A percentile compares a stretch with the other conserved stretches of the same genome.
These are phyloP conservation scores for Hericium coralloides DNA, from an alignment of 768 basidiomycete species.

Conservation along the genomic window DNA sequence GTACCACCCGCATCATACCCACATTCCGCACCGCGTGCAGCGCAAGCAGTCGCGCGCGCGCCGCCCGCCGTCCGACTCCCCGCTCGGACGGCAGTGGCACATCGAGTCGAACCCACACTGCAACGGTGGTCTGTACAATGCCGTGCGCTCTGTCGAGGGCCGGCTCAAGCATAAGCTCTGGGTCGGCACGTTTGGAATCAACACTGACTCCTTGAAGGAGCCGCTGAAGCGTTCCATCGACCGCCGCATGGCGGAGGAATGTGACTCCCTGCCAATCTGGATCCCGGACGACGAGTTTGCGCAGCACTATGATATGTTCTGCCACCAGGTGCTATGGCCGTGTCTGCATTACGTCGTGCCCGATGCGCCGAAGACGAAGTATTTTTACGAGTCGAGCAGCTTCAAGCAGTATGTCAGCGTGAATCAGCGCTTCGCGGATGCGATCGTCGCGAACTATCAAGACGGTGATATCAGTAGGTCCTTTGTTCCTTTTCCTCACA, in stretches of 20 bases:
- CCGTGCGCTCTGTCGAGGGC: conserved; percentile 52
- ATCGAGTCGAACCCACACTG: conserved; percentile 59
- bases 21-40: conserved; percentile 31
- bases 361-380: conserved; percentile 78
- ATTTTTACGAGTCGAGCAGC: conserved; percentile 67
- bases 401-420: conserved; percentile 85
- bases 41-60: conserved; percentile 47
- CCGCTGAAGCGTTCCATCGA: conserved; percentile 50
- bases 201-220: conserved; percentile 56
- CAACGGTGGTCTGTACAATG: conserved; percentile 82
- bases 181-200: conserved; percentile 69
- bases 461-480: conserved; percentile 75
- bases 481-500: neutral
- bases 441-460: conserved; percentile 69
- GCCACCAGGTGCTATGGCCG: conserved; percentile 87
- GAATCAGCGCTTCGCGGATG: conserved; percentile 84
- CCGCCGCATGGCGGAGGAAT: conserved; percentile 31
- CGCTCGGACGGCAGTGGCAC: conserved; percentile 29
- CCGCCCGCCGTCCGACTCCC: conserved; percentile 28
- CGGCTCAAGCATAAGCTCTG: conserved; percentile 43
- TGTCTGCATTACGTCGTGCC: conserved; percentile 81
- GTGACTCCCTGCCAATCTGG: conserved; percentile 56
- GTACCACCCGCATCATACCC: conserved; percentile 19
- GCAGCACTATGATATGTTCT: conserved; percentile 79
- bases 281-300: conserved; percentile 74